Percentiles rank a stretch among this genome's conserved stretches.
Conservation (phyloP, 140 eudicot species). For the Anethum foeniculum region DNA sequence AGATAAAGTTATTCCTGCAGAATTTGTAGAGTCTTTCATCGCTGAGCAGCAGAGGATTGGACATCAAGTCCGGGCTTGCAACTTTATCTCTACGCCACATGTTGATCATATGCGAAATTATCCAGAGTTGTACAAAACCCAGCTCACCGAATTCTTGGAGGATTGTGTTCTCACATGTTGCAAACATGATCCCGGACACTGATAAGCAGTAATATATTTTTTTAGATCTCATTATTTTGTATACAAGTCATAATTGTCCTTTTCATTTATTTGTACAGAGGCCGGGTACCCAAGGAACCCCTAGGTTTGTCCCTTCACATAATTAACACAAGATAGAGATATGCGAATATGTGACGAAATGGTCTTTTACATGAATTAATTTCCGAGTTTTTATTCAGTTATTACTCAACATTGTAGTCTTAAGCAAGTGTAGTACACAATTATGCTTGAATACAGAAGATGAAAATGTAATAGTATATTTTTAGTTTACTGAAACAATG, state of each 20-base stretch:
- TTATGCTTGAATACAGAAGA: too few relatives aligned
- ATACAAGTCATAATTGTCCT: conserved; percentile 9
- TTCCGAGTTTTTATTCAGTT: too few relatives aligned
- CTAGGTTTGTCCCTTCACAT: background rate
- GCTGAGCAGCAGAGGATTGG: conserved; percentile 61
- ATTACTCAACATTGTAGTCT: too few relatives aligned
- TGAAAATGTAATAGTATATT: too few relatives aligned
- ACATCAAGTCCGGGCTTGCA: conserved; percentile 77
- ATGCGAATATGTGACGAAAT: background rate
- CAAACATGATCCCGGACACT: conserved; percentile 23
- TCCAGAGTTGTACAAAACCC: conserved; percentile 70
- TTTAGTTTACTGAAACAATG: too few relatives aligned
- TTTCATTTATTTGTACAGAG: conserved; percentile 1
- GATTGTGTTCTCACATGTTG: conserved; percentile 60
- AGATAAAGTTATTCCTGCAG: conserved; percentile 77
- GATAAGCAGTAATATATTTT: background rate
- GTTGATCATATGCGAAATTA: conserved; percentile 86
- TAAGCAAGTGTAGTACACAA: too few relatives aligned
- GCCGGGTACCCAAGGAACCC: conserved; percentile 27
- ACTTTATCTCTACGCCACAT: conserved; percentile 83
- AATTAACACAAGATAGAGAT: background rate
- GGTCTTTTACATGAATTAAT: too few relatives aligned
- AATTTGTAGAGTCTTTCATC: conserved; percentile 78
- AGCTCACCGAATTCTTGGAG: conserved; percentile 69
- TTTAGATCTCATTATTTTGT: conserved; percentile 3